Percentiles rank a stretch among this genome's conserved stretches.
These are phyloP conservation scores for Xylaria palmicola DNA, from an alignment of 495 filamentous ascomycete genomes.

Conservation along the genomic window DNA sequence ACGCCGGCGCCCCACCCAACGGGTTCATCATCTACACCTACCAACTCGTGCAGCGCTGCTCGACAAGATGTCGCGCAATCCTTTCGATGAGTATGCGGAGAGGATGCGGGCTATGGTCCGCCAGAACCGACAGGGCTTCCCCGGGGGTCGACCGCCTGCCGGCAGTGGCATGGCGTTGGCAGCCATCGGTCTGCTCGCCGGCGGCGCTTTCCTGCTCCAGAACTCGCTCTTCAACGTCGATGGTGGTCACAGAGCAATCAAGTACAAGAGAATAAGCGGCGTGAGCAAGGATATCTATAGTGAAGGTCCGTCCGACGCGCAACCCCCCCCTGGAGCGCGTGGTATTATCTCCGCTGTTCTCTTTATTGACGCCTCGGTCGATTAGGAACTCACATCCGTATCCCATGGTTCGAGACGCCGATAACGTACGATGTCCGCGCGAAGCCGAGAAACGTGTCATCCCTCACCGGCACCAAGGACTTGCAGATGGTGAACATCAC, in stretches of 20 bases:
- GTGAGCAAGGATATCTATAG: constrained; percentile 94
- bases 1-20: not conserved
- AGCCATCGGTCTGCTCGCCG: constrained; percentile 55
- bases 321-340: not conserved
- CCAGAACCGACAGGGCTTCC: constrained; percentile 36
- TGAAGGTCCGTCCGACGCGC: constrained; percentile 66
- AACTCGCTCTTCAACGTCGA: constrained; percentile 98
- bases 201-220: constrained; percentile 64
- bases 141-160: constrained; percentile 36
- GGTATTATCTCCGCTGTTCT: not conserved
- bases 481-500: constrained; percentile 99
- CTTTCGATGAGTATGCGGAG: constrained; percentile 44
- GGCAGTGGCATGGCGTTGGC: constrained; percentile 32
- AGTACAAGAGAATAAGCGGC: constrained; percentile 91
- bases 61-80: constrained; percentile 49
- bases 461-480: constrained; percentile 97
- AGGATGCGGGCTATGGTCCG: constrained; percentile 30
- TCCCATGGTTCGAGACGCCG: constrained; percentile 97
- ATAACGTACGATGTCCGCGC: constrained; percentile 97
- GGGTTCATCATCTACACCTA: not conserved
- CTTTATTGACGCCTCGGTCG: constrained; percentile 14
- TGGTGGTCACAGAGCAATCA: constrained; percentile 98
- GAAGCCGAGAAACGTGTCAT: constrained; percentile 93
- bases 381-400: constrained; percentile 83
- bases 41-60: not conserved